Conservation (phyloP, 2,329 filamentous ascomycete genomes). For the Calonectria hongkongensis region DNA sequence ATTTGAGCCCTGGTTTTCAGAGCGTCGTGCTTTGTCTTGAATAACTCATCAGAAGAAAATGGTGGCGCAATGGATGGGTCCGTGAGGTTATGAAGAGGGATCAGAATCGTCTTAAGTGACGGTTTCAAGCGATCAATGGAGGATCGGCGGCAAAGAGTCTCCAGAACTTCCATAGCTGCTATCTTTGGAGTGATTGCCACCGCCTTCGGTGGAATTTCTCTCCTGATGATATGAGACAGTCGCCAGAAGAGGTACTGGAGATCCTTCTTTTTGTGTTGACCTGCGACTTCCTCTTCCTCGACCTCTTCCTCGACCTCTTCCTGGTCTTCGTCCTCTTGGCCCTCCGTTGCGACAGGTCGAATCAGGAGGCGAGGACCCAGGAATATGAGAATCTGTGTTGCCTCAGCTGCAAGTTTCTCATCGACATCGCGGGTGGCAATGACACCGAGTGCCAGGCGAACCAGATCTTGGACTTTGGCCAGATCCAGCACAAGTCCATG, state of each 20-base stretch:
- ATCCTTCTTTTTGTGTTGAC: conserved; percentile 60
- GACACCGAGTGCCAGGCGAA: conserved; percentile 68
- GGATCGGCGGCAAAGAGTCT: conserved; percentile 79
- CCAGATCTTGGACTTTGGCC: conserved; percentile 78
- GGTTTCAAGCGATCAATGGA: conserved; percentile 74
- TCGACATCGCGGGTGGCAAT: conserved; percentile 79
- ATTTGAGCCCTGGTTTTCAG: conserved; percentile 84
- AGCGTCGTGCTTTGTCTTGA: conserved; percentile 80
- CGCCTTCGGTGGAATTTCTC: conserved; percentile 80
- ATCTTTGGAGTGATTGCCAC: conserved; percentile 83
- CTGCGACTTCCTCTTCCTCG: conserved; percentile 65
- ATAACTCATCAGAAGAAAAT: conserved; percentile 81
- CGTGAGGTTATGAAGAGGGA: conserved; percentile 86
- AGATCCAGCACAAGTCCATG: conserved; percentile 81
- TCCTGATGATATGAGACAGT: conserved; percentile 85
- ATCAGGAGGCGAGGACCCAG: conserved; percentile 76
- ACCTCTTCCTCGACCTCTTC: conserved; percentile 60
- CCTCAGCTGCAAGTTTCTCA: conserved; percentile 85
- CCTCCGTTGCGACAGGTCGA: conserved; percentile 61
- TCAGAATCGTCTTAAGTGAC: conserved; percentile 76
- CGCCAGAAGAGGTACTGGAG: conserved; percentile 87
- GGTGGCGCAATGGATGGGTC: conserved; percentile 85
- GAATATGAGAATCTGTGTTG: conserved; percentile 88
- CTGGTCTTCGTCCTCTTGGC: conserved; percentile 64
- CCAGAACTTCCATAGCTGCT: conserved; percentile 83